Evolutionary conservation across 805 yeast species (phyloP).

Genomic region (Candida wancherniae): DNA sequence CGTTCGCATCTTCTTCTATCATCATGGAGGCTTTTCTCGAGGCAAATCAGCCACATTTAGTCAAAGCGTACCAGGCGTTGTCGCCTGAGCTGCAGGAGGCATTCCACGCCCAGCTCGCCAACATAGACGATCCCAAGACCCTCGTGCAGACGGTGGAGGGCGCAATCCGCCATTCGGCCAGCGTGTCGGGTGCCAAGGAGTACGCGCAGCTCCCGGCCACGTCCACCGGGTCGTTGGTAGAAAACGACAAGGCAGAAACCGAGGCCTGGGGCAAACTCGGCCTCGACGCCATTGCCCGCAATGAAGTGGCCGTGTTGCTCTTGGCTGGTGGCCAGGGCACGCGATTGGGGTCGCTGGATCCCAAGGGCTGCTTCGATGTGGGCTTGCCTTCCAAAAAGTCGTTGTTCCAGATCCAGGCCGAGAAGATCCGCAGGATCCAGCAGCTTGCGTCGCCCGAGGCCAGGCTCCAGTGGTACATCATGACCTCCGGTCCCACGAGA

Average conservation of each 20-base stretch:
- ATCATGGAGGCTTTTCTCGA: constrained; percentile 24
- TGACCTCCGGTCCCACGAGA: constrained; percentile 92
- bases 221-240: constrained; percentile 46
- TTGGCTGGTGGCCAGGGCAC: constrained; percentile 99
- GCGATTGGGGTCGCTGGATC: constrained; percentile 80
- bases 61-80: constrained; percentile 43
- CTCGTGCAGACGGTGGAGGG: constrained; percentile 39
- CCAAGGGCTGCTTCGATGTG: constrained; percentile 92
- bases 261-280: constrained; percentile 51
- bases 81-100: constrained; percentile 24
- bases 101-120: constrained; percentile 39
- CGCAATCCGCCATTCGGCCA: constrained; percentile 41
- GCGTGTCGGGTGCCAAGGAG: constrained; percentile 16
- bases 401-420: constrained; percentile 90
- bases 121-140: constrained; percentile 37
- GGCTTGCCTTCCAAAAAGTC: constrained; percentile 80
- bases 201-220: constrained; percentile 48
- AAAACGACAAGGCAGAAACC: constrained; percentile 26
- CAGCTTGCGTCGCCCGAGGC: constrained; percentile 39
- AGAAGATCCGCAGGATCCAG: constrained; percentile 66
- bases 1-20: too few species aligned
- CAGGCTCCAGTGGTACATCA: constrained; percentile 76
- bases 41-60: constrained; percentile 53
- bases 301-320: constrained; percentile 81
- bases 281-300: constrained; percentile 56